Percentiles rank a stretch among this genome's conserved stretches.
Conservation (phyloP, 306 rosid genomes). For the Vigna hirtella region DNA sequence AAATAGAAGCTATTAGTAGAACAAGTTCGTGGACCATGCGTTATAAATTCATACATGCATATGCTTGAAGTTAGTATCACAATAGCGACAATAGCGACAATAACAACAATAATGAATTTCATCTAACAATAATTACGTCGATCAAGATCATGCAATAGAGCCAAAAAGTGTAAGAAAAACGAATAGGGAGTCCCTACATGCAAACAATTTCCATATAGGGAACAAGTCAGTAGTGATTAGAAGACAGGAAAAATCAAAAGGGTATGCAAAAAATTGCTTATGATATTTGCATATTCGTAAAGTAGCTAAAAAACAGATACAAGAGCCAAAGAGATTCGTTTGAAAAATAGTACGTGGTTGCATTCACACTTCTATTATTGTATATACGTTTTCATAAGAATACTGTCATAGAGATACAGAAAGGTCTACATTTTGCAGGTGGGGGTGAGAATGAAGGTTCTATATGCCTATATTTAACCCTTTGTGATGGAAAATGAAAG, state of each 20-base stretch:
- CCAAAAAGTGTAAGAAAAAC: background rate
- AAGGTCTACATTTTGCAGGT: slow-evolving; percentile 21
- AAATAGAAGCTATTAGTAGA: slow-evolving; percentile 26
- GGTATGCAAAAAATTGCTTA: slow-evolving; percentile 1
- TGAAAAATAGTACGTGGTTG: slow-evolving; percentile 29
- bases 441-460: slow-evolving; percentile 27
- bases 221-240: background rate
- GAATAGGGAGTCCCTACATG: slow-evolving; percentile 9
- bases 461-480: background rate
- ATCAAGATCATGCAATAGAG: background rate
- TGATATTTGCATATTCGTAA: slow-evolving; percentile 24
- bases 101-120: background rate
- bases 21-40: slow-evolving; percentile 4
- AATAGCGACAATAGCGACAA: background rate
- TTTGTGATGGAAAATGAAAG: slow-evolving; percentile 23
- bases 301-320: slow-evolving; percentile 27
- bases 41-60: background rate
- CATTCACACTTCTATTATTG: background rate
- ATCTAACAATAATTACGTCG: background rate
- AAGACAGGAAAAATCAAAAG: slow-evolving; percentile 17
- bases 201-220: background rate
- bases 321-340: slow-evolving; percentile 36
- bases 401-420: background rate
- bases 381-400: slow-evolving; percentile 3
- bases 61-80: slow-evolving; percentile 4